These are phyloP conservation scores for Talaromyces borbonicus DNA, from an alignment of 495 filamentous ascomycete genomes.

Conservation along the genomic window DNA sequence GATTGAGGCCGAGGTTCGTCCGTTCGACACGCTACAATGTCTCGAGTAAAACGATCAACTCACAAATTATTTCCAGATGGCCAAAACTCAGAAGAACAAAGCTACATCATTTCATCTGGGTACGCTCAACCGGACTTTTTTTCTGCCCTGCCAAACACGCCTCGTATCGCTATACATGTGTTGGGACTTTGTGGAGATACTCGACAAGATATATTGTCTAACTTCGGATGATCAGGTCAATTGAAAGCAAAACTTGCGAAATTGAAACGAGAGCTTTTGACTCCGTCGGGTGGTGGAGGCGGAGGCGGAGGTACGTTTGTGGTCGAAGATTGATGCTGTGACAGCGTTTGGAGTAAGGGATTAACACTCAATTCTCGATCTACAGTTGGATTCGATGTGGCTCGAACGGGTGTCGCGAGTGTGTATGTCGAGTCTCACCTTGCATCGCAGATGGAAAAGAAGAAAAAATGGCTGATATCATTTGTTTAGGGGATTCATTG, in stretches of 20 bases:
- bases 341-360: no score
- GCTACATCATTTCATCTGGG: conserved; percentile 79
- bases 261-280: conserved; percentile 89
- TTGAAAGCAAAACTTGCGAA: conserved; percentile 98
- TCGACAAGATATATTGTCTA: conserved; percentile 17
- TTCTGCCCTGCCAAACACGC: not conserved
- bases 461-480: conserved; percentile 11
- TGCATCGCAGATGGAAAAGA: not conserved
- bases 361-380: conserved; percentile 22
- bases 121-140: conserved; percentile 18
- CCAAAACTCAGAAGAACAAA: conserved; percentile 96
- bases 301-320: conserved; percentile 59
- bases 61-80: conserved; percentile 52
- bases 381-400: conserved; percentile 89
- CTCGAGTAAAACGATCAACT: conserved; percentile 8
- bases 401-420: conserved; percentile 93
- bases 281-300: conserved; percentile 70
- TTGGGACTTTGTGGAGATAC: no score
- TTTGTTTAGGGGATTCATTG: conserved; percentile 42
- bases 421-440: conserved; percentile 50
- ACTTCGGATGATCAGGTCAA: no score
- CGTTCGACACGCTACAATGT: conserved; percentile 11
- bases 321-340: no score
- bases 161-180: not conserved
- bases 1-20: conserved; percentile 83